Evolutionary conservation across 139 green algal genomes (phyloP), one percentile per base, ranked within the genome.

Genomic region (Desmodesmus armatus): DNA sequence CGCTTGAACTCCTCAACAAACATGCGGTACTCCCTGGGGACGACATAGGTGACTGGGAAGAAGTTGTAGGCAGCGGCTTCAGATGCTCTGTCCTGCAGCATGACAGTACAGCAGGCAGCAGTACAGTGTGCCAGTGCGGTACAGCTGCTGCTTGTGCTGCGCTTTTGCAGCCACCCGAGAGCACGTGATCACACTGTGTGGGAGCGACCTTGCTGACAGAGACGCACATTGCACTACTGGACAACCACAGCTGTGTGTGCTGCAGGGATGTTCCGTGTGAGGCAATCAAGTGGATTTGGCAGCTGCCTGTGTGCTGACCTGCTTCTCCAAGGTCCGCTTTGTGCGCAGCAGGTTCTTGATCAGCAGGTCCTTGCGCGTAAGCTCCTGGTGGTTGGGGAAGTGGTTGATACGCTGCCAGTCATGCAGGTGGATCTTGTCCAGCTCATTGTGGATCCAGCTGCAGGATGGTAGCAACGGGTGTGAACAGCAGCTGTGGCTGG

Each of bases 341-440:
- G 76, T 93, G 0, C 94, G 83, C 91, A 96, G 96, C 15, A 98
- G 79, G 87, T 98, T 98, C 84, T 97, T 97, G 49, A 96, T 90
- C 39, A 98, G 91, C 81, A 96, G 86, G 83, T 98, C 95, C 86
- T 98, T 97, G 43, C 95, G 85, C 27, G 95, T 98, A 27, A 98
- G 90, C 89, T 98, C 94, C 35, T 94, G 94, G 87, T 97, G 94
- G 86, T 96, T 96, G 7, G 92, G 94, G 83, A 97, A 98, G 74
- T 98, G 95, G 85, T 98, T 98, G 73, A 98, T 91, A 53, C 92
- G 87, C 91, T 98, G 95, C 85, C 91, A 92, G 77, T 94, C 89
- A 25, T 92, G 85, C 37, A 97, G 87, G 40, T 94, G 90, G 41
- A 91, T 69, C 53, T 92, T 91, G 37, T 91, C 87, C 58, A 93